Evolutionary conservation across 2,329 filamentous ascomycete genomes (phyloP).

Genomic region (Akanthomyces dipterigenus): DNA sequence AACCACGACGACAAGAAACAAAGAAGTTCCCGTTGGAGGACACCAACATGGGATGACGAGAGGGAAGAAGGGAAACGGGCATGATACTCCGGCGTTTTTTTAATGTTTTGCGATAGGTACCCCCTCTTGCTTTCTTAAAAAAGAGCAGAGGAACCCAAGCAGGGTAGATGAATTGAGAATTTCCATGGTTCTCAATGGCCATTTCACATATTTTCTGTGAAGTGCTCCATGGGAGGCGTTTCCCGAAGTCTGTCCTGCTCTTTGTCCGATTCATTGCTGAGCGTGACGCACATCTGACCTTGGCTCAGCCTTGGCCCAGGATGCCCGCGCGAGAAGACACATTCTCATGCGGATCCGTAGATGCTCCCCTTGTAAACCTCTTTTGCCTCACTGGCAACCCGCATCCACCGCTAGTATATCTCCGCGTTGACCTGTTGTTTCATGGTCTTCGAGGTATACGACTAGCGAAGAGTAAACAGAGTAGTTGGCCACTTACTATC

Average conservation of each 20-base stretch:
- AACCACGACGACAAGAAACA: constrained; percentile 16
- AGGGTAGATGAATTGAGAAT: constrained; percentile 37
- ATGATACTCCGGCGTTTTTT: constrained; percentile 33
- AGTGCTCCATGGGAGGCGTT: constrained; percentile 69
- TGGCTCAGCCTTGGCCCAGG: constrained; percentile 11
- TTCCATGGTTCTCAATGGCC: constrained; percentile 57
- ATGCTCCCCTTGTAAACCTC: background rate
- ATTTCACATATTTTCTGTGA: constrained; percentile 60
- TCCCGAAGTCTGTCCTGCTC: constrained; percentile 53
- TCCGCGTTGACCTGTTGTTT: constrained; percentile 63
- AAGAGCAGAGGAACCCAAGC: constrained; percentile 12
- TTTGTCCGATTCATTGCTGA: constrained; percentile 11
- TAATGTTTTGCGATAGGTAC: constrained; percentile 14
- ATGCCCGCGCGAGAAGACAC: background rate
- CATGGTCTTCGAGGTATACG: constrained; percentile 89
- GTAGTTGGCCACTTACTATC: constrained; percentile 37
- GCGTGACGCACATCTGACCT: constrained; percentile 11
- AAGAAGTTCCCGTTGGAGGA: constrained; percentile 17
- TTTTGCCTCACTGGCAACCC: background rate
- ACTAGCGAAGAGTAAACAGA: constrained; percentile 73
- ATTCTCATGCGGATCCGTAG: background rate
- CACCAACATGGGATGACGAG: constrained; percentile 13
- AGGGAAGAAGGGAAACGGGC: constrained; percentile 25
- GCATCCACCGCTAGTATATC: constrained; percentile 68
- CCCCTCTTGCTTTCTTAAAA: background rate